phyloP scores from a whole-genome alignment of 257 asterid genomes.

The Gentiana macrophylla region DNA sequence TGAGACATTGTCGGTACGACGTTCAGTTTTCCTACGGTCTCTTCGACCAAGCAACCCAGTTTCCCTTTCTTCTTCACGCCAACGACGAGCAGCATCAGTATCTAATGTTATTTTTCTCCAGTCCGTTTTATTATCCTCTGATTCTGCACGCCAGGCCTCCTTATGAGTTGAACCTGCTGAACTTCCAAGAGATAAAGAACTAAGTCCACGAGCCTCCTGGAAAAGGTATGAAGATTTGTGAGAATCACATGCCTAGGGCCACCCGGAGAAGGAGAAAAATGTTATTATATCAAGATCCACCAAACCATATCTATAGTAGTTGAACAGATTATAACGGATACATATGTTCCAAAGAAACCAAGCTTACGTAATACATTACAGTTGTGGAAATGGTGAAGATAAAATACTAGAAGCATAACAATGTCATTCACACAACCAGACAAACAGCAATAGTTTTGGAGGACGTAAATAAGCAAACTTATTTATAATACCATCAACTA shows the following conservation, averaged over 20 bases:
- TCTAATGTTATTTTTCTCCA: constrained; percentile 62
- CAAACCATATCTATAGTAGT: too few relatives aligned
- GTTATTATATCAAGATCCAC: too few relatives aligned
- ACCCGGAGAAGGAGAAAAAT: too few relatives aligned
- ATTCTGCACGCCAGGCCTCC: constrained; percentile 77
- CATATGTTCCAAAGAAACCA: too few relatives aligned
- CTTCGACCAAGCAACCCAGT: constrained; percentile 90
- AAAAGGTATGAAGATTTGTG: constrained; percentile 1
- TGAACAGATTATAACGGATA: too few relatives aligned
- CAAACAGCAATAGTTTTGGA: too few relatives aligned
- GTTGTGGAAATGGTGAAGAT: too few relatives aligned
- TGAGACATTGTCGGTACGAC: constrained; percentile 57
- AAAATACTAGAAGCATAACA: too few relatives aligned
- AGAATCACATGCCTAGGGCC: neutral
- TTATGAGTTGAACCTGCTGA: constrained; percentile 69
- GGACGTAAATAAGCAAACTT: too few relatives aligned
- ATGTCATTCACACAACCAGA: too few relatives aligned
- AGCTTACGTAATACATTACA: too few relatives aligned
- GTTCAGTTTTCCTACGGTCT: constrained; percentile 87
- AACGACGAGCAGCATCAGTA: constrained; percentile 76
- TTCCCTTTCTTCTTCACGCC: constrained; percentile 99
- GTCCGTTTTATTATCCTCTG: constrained; percentile 72
- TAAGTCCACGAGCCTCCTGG: constrained; percentile 78
- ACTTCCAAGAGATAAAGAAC: constrained; percentile 77
- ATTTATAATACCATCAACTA: too few relatives aligned